phyloP scores from a whole-genome alignment of 371 early-diverging fungal genomes.

The Hamiltosporidium tvaerminnensis region DNA sequence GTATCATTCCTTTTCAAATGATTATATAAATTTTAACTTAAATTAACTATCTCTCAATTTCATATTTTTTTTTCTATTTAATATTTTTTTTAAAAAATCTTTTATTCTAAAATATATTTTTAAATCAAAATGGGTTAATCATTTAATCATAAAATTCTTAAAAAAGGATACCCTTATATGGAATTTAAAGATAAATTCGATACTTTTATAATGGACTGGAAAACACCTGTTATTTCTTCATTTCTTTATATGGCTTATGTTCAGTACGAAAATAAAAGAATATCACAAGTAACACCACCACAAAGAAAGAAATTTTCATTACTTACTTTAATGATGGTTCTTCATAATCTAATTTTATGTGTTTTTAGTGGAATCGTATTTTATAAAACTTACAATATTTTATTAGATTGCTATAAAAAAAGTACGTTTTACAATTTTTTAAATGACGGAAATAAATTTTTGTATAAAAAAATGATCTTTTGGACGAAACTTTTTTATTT shows the following conservation, averaged over 20 bases:
- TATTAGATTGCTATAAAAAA: conserved; percentile 5
- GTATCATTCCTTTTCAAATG: too few species aligned
- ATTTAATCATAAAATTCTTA: too few species aligned
- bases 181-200: not conserved
- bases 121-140: too few species aligned
- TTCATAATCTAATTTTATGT: conserved; percentile 31
- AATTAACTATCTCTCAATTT: too few species aligned
- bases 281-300: not conserved
- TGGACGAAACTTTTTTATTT: conserved; percentile 41
- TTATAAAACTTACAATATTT: conserved; percentile 18
- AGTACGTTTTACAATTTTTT: conserved; percentile 13
- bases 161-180: not conserved
- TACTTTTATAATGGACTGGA: conserved; percentile 1
- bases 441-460: conserved; percentile 1
- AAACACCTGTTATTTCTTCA: not conserved
- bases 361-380: conserved; percentile 30
- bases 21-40: too few species aligned
- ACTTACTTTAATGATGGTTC: conserved; percentile 11
- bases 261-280: not conserved
- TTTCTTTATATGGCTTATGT: conserved; percentile 3
- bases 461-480: conserved; percentile 8
- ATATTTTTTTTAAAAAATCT: too few species aligned
- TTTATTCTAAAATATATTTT: too few species aligned
- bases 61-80: too few species aligned
- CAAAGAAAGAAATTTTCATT: not conserved